Percentiles rank a stretch among this genome's conserved stretches.
Conservation (phyloP, 1,139 yeast species). For the Debaryomyces psychrophilus region DNA sequence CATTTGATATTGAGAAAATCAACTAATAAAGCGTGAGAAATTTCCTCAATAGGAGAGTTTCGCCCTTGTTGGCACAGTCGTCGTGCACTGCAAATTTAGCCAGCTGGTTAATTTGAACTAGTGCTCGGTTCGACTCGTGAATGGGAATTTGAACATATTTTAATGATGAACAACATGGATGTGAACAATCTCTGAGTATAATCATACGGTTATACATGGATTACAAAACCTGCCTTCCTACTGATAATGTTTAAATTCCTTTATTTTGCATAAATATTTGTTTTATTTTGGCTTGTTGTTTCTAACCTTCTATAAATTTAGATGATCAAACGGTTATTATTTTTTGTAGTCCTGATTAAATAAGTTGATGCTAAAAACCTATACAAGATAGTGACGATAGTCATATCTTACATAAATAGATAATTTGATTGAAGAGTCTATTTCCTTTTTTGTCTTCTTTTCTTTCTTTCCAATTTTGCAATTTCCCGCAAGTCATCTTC, state of each 20-base stretch:
- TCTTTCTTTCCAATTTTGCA: conserved; percentile 70
- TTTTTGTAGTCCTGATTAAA: background rate
- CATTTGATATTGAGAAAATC: no score
- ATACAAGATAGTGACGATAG: background rate
- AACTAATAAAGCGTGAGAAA: background rate
- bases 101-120: conserved; percentile 11
- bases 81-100: conserved; percentile 16
- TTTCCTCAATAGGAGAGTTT: conserved; percentile 5
- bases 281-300: background rate
- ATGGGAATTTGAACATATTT: conserved; percentile 23
- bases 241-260: conserved; percentile 34
- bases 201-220: conserved; percentile 46
- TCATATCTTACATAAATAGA: background rate
- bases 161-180: conserved; percentile 53
- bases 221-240: conserved; percentile 60
- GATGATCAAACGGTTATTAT: background rate
- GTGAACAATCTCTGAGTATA: conserved; percentile 59
- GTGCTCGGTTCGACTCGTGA: conserved; percentile 33
- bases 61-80: conserved; percentile 22
- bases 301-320: conserved; percentile 6
- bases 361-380: background rate
- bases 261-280: conserved; percentile 14
- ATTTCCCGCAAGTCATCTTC: conserved; percentile 84
- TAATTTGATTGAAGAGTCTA: background rate
- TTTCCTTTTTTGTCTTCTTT: conserved; percentile 46